A percentile compares a stretch with the other conserved stretches of the same genome.
Evolutionary conservation across 2,329 filamentous ascomycete species (phyloP).

Genomic region (Aspergillus carbonarius): DNA sequence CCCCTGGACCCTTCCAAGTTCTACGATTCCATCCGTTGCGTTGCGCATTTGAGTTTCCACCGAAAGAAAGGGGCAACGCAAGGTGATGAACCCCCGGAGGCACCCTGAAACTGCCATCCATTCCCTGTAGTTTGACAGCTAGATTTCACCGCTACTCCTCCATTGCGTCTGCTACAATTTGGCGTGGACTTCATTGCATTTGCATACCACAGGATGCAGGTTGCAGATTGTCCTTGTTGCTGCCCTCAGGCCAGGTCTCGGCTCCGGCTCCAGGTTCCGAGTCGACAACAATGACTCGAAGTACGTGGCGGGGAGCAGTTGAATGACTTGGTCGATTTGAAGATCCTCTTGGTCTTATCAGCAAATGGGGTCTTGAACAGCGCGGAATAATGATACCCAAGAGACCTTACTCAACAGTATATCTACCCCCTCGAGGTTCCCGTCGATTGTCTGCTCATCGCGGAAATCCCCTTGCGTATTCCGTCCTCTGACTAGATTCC

Average conservation of each 20-base stretch:
- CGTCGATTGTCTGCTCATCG: background rate
- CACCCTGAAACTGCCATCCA: conserved; percentile 2
- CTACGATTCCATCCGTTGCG: background rate
- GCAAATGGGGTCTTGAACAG: background rate
- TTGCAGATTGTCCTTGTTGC: background rate
- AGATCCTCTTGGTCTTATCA: background rate
- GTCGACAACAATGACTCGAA: background rate
- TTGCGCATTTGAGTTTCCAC: background rate
- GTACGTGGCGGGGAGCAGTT: background rate
- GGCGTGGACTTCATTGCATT: background rate
- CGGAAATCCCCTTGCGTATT: background rate
- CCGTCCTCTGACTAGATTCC: background rate
- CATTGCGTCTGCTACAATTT: background rate
- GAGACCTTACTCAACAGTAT: background rate
- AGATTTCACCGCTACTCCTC: conserved; percentile 1
- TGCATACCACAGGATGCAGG: background rate
- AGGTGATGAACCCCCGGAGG: background rate
- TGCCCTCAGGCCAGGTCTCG: background rate
- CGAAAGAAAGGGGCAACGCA: conserved; percentile 10
- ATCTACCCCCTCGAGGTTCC: background rate
- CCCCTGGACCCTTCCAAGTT: conserved; percentile 10
- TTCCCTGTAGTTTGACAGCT: background rate
- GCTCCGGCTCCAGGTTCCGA: background rate
- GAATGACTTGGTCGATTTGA: background rate
- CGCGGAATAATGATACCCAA: background rate